Evolutionary conservation across 352 stramenopile genomes (phyloP).

Genomic region (Pythium volutum): DNA sequence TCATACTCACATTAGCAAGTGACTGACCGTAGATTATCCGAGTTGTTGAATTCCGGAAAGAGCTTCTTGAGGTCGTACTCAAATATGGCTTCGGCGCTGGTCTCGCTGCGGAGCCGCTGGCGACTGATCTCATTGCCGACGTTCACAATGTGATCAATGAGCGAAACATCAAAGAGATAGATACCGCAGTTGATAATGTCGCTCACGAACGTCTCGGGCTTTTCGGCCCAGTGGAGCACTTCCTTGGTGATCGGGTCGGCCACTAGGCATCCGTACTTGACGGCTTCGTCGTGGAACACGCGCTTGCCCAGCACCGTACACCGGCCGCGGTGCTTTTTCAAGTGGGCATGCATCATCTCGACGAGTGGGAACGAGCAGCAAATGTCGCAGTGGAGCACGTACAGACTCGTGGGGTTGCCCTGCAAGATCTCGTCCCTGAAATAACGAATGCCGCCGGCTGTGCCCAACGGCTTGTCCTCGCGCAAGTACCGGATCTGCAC

Average conservation of each 20-base stretch:
- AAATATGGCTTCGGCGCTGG: constrained; percentile 60
- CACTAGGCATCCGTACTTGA: constrained; percentile 88
- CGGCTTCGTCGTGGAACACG: constrained; percentile 86
- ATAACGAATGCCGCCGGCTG: constrained; percentile 76
- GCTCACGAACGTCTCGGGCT: constrained; percentile 88
- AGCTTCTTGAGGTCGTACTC: constrained; percentile 84
- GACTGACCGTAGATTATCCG: constrained; percentile 74
- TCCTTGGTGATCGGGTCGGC: constrained; percentile 70
- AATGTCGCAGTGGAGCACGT: constrained; percentile 85
- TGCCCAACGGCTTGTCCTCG: constrained; percentile 79
- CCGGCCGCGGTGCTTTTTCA: constrained; percentile 64
- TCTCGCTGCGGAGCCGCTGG: constrained; percentile 75
- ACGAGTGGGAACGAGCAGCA: constrained; percentile 86
- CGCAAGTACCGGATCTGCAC: constrained; percentile 83
- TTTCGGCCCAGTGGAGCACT: constrained; percentile 88
- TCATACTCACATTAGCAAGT: not conserved
- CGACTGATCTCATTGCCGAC: constrained; percentile 80
- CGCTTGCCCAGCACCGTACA: constrained; percentile 85
- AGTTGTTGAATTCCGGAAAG: constrained; percentile 85
- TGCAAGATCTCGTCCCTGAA: constrained; percentile 85
- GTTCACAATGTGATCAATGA: constrained; percentile 75
- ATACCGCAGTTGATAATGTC: constrained; percentile 91
- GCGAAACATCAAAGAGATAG: constrained; percentile 82
- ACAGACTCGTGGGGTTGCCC: constrained; percentile 65
- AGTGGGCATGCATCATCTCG: constrained; percentile 88